Evolutionary conservation across 441 rosid genomes (phyloP).

Genomic region (Omphalea diandra): DNA sequence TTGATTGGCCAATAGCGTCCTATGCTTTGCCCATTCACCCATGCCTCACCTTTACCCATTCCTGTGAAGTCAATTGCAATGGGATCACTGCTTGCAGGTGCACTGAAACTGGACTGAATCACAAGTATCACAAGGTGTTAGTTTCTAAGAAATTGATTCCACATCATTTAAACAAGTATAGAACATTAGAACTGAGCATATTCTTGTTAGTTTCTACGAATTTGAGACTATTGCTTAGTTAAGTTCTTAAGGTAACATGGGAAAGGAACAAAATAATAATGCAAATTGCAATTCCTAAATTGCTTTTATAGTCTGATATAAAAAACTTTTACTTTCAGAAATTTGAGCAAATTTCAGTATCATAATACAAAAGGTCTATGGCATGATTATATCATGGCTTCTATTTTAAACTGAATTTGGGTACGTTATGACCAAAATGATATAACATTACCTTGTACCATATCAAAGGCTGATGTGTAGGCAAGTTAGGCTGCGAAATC

Average conservation of each 20-base stretch:
- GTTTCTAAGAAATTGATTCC: slow-evolving; percentile 11
- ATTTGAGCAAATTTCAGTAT: neutral
- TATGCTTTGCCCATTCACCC: slow-evolving; percentile 97
- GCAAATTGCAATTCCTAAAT: neutral
- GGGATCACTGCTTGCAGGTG: slow-evolving; percentile 70
- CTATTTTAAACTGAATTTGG: neutral
- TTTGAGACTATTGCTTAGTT: too few relatives aligned
- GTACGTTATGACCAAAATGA: neutral
- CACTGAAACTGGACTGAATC: slow-evolving; percentile 63
- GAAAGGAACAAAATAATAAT: too few relatives aligned
- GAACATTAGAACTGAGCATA: too few relatives aligned
- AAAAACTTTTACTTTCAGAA: neutral
- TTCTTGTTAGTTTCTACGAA: too few relatives aligned
- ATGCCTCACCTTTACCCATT: slow-evolving; percentile 93
- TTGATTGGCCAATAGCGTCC: slow-evolving; percentile 96
- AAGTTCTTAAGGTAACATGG: too few relatives aligned
- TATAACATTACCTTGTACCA: slow-evolving; percentile 85
- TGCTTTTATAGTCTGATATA: neutral
- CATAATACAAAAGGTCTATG: too few relatives aligned
- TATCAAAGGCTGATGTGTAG: slow-evolving; percentile 69
- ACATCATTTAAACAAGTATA: neutral
- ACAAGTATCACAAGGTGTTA: slow-evolving; percentile 16
- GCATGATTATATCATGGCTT: neutral
- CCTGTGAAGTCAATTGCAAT: slow-evolving; percentile 85
- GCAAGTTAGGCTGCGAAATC: slow-evolving; percentile 62